phyloP scores from a whole-genome alignment of 192 early-diverging fungal genomes.

The Nowakowskiella sp. region DNA sequence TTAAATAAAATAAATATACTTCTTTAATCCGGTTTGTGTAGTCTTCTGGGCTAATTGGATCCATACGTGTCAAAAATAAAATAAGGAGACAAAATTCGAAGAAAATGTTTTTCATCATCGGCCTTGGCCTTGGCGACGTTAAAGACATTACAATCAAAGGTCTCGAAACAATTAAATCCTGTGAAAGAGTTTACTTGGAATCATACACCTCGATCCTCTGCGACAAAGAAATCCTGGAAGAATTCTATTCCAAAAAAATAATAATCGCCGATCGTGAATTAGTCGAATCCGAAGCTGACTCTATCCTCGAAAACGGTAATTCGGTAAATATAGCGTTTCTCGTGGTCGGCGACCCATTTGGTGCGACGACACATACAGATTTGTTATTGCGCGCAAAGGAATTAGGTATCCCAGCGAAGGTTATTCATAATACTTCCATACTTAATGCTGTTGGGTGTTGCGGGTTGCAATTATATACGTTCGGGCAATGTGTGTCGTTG shows the following conservation, averaged over 20 bases:
- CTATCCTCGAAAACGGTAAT: conserved; percentile 82
- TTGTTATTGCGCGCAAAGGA: conserved; percentile 89
- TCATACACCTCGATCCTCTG: conserved; percentile 92
- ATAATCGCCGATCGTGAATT: conserved; percentile 94
- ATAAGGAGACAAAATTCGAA: too few relatives aligned
- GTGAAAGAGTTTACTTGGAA: conserved; percentile 88
- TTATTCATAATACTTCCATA: conserved; percentile 98
- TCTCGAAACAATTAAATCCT: conserved; percentile 79
- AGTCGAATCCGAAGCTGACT: conserved; percentile 86
- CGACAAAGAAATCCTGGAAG: conserved; percentile 72
- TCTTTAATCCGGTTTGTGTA: too few relatives aligned
- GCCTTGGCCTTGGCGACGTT: conserved; percentile 92
- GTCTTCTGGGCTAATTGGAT: too few relatives aligned
- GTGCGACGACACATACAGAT: conserved; percentile 96
- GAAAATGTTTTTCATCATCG: conserved; percentile 77
- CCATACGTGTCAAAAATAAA: too few relatives aligned
- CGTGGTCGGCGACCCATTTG: conserved; percentile 96
- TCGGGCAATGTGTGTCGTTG: conserved; percentile 97
- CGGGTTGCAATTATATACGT: conserved; percentile 94
- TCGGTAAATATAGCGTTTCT: conserved; percentile 86
- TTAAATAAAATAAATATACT: too few relatives aligned
- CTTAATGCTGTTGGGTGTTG: conserved; percentile 97
- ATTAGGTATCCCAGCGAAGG: conserved; percentile 70
- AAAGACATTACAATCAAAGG: conserved; percentile 96
- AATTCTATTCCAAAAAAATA: conserved; percentile 78